Conservation (phyloP, 73 alveolate species). For the Paramecium sexaurelia region DNA sequence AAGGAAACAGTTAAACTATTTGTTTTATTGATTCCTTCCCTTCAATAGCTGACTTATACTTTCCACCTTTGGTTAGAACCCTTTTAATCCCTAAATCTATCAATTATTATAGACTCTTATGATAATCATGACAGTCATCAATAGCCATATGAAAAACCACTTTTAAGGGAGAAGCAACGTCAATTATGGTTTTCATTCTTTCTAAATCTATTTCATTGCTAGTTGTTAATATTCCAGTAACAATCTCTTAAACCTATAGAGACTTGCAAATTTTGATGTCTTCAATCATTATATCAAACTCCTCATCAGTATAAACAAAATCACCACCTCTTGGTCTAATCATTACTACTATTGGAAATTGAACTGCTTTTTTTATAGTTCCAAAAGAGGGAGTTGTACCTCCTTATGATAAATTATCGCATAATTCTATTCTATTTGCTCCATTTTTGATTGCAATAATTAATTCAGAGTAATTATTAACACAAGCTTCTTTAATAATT, state of each 20-base stretch:
- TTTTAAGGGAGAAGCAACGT: conserved; percentile 70
- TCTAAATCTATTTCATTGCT: conserved; percentile 70
- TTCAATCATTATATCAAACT: conserved; percentile 73
- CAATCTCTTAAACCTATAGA: conserved; percentile 68
- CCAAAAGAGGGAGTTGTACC: conserved; percentile 84
- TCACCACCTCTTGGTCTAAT: conserved; percentile 84
- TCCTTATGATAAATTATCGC: conserved; percentile 76
- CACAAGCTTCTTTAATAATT: conserved; percentile 53
- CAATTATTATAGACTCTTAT: conserved; percentile 64
- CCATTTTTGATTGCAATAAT: conserved; percentile 69
- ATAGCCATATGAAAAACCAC: conserved; percentile 82
- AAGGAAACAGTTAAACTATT: conserved; percentile 44
- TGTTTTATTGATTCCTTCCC: conserved; percentile 75
- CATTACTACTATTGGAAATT: conserved; percentile 70
- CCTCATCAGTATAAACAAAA: conserved; percentile 72
- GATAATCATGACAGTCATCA: conserved; percentile 75
- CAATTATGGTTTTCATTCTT: conserved; percentile 64
- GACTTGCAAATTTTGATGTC: conserved; percentile 72
- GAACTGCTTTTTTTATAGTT: conserved; percentile 71
- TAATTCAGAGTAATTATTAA: conserved; percentile 28
- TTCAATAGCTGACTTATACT: conserved; percentile 72
- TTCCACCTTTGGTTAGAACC: conserved; percentile 80
- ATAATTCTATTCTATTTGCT: conserved; percentile 79
- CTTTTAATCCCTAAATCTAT: conserved; percentile 75
- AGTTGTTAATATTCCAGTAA: conserved; percentile 69